These are phyloP conservation scores for Ganoderma lingzhi DNA, from an alignment of 1,284 basidiomycete species.

Conservation along the genomic window DNA sequence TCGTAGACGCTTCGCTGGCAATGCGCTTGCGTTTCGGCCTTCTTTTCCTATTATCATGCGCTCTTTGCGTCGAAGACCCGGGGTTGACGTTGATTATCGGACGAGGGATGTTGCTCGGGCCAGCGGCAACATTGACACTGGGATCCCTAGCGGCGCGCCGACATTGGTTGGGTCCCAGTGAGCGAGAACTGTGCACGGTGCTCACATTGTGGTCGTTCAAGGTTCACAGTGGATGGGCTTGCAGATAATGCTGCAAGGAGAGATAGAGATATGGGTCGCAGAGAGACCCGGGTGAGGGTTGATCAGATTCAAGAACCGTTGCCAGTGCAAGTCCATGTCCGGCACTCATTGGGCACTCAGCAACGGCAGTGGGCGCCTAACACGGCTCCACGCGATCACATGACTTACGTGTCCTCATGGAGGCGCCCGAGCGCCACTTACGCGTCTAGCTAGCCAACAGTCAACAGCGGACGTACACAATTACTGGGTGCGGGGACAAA, in stretches of 20 bases:
- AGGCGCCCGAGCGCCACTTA: background rate
- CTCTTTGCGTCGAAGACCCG: background rate
- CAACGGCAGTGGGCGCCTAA: background rate
- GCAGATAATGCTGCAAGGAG: background rate
- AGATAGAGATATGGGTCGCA: background rate
- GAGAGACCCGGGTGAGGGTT: background rate
- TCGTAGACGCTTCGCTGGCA: constrained; percentile 22
- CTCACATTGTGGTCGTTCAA: constrained; percentile 6
- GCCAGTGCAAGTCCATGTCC: background rate
- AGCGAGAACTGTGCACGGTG: background rate
- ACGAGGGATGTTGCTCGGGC: constrained; percentile 27
- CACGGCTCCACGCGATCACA: constrained; percentile 24
- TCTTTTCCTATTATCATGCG: constrained; percentile 14
- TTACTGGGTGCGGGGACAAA: background rate
- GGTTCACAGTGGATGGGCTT: background rate
- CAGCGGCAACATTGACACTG: constrained; percentile 15
- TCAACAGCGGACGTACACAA: too few species aligned
- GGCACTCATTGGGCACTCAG: background rate
- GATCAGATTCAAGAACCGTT: background rate
- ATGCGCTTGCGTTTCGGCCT: constrained; percentile 28
- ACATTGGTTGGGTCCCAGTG: background rate
- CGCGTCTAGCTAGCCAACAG: background rate
- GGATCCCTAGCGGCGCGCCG: constrained; percentile 20
- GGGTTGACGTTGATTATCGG: constrained; percentile 17
- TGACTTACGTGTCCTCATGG: constrained; percentile 27